phyloP scores from a whole-genome alignment of 768 basidiomycete genomes.

The Suillus sp. region DNA sequence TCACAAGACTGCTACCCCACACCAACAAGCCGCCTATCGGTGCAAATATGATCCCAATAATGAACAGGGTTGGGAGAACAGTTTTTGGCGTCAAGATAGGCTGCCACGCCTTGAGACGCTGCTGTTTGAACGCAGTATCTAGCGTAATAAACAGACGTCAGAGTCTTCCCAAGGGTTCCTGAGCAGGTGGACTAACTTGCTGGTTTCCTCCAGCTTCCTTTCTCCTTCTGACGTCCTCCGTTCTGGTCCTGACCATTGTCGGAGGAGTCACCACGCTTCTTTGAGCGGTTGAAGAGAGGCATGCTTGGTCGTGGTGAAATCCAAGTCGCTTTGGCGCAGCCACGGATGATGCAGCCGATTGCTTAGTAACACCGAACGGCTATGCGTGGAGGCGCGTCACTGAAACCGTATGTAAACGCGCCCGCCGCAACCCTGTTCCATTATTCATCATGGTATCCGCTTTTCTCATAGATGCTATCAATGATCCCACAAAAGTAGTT shows the following conservation, averaged over 20 bases:
- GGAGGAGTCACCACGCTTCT: conserved; percentile 38
- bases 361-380: conserved; percentile 5
- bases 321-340: conserved; percentile 17
- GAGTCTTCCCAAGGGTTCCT: conserved; percentile 19
- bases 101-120: conserved; percentile 99
- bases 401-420: conserved; percentile 1
- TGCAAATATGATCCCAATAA: conserved; percentile 92
- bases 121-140: conserved; percentile 99
- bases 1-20: conserved; percentile 80
- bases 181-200: conserved; percentile 58
- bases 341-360: conserved; percentile 6
- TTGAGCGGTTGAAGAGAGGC: conserved; percentile 59
- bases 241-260: conserved; percentile 44
- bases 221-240: conserved; percentile 71
- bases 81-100: conserved; percentile 98
- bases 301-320: conserved; percentile 40
- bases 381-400: conserved; percentile 4
- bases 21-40: conserved; percentile 94
- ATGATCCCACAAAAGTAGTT: conserved; percentile 52
- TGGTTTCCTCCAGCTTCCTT: conserved; percentile 82
- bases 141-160: conserved; percentile 11
- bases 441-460: conserved; percentile 51
- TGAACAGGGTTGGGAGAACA: conserved; percentile 93
- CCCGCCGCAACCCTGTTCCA: neutral
- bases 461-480: conserved; percentile 48